Evolutionary conservation across 306 rosid species (phyloP).

Genomic region (Fragaria ananassa): DNA sequence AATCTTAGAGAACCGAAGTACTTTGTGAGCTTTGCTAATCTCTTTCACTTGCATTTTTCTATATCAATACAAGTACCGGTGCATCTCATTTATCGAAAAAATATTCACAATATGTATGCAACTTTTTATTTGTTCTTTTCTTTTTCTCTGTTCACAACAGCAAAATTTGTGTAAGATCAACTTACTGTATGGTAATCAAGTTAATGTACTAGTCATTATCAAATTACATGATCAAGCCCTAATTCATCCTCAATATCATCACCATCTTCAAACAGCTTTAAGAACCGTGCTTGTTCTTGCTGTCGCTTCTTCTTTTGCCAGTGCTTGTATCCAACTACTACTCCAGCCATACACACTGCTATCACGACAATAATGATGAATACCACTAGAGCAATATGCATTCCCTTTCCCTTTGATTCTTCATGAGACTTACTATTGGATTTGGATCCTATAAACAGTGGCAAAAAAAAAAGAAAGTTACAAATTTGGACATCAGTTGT

Average conservation of each 20-base stretch:
- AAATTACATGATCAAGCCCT: slow-evolving; percentile 49
- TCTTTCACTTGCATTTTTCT: background rate
- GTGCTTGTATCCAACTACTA: slow-evolving; percentile 49
- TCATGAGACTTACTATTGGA: slow-evolving; percentile 29
- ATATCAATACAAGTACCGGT: background rate
- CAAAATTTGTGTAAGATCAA: slow-evolving; percentile 37
- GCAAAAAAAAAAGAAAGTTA: slow-evolving; percentile 9
- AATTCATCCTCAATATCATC: slow-evolving; percentile 71
- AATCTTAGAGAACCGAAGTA: background rate
- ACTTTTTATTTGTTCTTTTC: background rate
- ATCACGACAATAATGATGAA: slow-evolving; percentile 39
- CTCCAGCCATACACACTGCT: slow-evolving; percentile 33
- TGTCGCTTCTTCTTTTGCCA: slow-evolving; percentile 75
- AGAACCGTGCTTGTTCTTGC: slow-evolving; percentile 71
- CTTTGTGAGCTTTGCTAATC: background rate
- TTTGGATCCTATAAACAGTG: slow-evolving; percentile 42
- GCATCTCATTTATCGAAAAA: background rate
- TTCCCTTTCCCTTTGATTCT: slow-evolving; percentile 39
- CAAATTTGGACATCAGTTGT: background rate
- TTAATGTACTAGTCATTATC: slow-evolving; percentile 16
- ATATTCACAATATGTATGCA: background rate
- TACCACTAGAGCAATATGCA: slow-evolving; percentile 42
- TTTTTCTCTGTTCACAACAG: slow-evolving; percentile 13
- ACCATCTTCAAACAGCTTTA: slow-evolving; percentile 70
- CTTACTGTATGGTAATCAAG: slow-evolving; percentile 27